A percentile compares a stretch with the other conserved stretches of the same genome.
Evolutionary conservation across 345 rosid species (phyloP).

Genomic region (Lumnitzera littorea): DNA sequence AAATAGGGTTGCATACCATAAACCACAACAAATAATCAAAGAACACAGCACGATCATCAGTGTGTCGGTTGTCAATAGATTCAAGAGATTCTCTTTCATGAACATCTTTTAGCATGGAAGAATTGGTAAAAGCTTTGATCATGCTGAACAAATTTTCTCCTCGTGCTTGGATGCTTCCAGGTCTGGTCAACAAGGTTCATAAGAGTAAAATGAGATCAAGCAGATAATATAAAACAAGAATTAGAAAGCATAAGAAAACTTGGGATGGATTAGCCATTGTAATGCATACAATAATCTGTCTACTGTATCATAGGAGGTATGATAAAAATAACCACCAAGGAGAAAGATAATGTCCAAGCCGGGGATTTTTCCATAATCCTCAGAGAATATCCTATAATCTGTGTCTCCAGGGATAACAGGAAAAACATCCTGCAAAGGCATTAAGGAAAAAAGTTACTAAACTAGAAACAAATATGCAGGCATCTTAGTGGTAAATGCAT

Average conservation of each 20-base stretch:
- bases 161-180: constrained; percentile 98
- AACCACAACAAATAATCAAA: constrained; percentile 82
- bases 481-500: no score
- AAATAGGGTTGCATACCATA: constrained; percentile 33
- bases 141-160: constrained; percentile 82
- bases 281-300: constrained; percentile 95
- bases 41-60: constrained; percentile 74
- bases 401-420: constrained; percentile 93
- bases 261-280: constrained; percentile 43
- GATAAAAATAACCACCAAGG: constrained; percentile 95
- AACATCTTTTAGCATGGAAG: constrained; percentile 60
- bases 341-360: constrained; percentile 97
- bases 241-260: constrained; percentile 24
- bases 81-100: constrained; percentile 42
- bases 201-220: constrained; percentile 21
- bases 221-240: constrained; percentile 13
- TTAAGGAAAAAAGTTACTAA: no score
- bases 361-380: constrained; percentile 87
- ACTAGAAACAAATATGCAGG: no score
- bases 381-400: constrained; percentile 85
- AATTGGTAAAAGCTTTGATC: constrained; percentile 70
- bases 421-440: constrained; percentile 66
- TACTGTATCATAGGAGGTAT: constrained; percentile 86
- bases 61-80: constrained; percentile 23
- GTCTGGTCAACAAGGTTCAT: constrained; percentile 45